Conservation (phyloP, 2,329 filamentous ascomycete species). For the Trichoderma guizhouense region DNA sequence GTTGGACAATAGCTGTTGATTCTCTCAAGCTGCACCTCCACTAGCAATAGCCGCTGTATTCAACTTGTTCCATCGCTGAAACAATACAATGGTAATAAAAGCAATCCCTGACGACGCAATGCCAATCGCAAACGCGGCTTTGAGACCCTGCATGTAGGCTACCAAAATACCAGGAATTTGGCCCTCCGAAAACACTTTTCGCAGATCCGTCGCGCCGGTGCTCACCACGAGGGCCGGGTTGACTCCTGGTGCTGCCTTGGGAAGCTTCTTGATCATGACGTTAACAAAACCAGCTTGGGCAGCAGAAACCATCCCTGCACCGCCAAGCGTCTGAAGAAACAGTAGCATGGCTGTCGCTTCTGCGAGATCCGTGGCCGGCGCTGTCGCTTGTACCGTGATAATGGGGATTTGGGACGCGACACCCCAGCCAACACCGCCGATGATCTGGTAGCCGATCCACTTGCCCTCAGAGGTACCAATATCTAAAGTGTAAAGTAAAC, state of each 20-base stretch:
- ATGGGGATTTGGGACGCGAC: neutral
- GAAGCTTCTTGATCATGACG: neutral
- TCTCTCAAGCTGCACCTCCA: neutral
- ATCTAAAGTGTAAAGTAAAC: neutral
- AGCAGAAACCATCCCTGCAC: neutral
- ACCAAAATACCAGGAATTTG: neutral
- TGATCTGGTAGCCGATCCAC: neutral
- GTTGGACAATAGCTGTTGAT: neutral
- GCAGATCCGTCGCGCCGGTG: neutral
- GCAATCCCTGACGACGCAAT: neutral
- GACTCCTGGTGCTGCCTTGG: neutral
- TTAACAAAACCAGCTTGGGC: neutral
- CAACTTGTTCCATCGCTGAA: neutral
- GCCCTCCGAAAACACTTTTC: neutral
- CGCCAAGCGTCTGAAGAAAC: neutral
- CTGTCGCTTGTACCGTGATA: neutral
- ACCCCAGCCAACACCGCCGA: neutral
- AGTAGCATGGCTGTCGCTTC: neutral
- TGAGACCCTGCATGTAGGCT: neutral
- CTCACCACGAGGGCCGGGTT: neutral
- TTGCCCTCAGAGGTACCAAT: neutral
- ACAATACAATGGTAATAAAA: neutral
- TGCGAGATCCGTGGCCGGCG: neutral
- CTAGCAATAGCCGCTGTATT: neutral
- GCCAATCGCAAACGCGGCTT: neutral